Evolutionary conservation across 805 yeast species (phyloP).

Genomic region (Ogataea ganodermae): DNA sequence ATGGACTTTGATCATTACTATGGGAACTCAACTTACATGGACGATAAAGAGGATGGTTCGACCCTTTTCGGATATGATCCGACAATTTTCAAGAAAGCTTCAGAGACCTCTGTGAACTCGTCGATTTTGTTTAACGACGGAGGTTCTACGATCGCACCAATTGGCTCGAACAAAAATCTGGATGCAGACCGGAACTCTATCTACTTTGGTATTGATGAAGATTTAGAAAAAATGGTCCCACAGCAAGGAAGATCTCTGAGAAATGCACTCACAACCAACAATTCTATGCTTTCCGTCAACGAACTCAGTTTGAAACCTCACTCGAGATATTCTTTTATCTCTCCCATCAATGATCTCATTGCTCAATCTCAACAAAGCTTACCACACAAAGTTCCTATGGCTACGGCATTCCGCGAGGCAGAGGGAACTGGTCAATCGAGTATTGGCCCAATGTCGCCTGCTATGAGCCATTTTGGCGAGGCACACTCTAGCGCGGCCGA

Average conservation of each 20-base stretch:
- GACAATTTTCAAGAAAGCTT: constrained; percentile 13
- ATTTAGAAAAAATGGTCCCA: constrained; percentile 13
- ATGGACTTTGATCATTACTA: constrained; percentile 21
- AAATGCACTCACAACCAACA: constrained; percentile 15
- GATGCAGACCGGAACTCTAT: constrained; percentile 12
- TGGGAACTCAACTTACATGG: constrained; percentile 13
- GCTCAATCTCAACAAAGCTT: constrained; percentile 12
- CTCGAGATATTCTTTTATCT: constrained; percentile 27
- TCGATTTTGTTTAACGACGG: constrained; percentile 8
- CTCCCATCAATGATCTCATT: constrained; percentile 31
- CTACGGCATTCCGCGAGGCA: constrained; percentile 1
- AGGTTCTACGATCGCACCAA: constrained; percentile 7
- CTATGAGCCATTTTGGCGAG: not conserved
- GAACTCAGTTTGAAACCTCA: constrained; percentile 7
- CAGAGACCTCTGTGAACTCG: constrained; percentile 11
- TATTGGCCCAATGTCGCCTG: not conserved
- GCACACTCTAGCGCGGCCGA: not conserved
- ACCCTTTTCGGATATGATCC: constrained; percentile 13
- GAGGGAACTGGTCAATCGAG: not conserved
- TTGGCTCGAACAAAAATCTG: not conserved
- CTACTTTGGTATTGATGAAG: constrained; percentile 17
- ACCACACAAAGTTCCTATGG: constrained; percentile 5
- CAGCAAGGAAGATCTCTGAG: constrained; percentile 28
- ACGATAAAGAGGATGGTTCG: constrained; percentile 20
- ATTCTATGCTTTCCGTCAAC: constrained; percentile 2